Conservation (phyloP, 2,329 filamentous ascomycete species). For the Aspergillus texensis region DNA sequence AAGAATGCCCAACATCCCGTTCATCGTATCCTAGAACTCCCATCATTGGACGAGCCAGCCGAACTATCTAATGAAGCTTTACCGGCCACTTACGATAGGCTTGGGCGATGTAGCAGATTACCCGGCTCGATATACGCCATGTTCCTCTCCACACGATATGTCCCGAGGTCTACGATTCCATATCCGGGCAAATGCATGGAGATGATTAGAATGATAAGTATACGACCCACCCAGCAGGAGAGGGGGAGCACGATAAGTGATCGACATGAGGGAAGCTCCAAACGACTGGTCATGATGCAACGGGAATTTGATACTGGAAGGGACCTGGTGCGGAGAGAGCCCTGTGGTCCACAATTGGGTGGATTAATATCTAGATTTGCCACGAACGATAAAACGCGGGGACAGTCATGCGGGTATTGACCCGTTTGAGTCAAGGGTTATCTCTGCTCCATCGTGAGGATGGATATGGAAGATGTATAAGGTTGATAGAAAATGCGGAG, state of each 20-base stretch:
- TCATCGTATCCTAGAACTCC: not conserved
- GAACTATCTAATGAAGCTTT: conserved; percentile 6
- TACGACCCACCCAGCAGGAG: not conserved
- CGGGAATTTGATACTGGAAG: conserved; percentile 4
- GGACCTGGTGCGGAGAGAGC: not conserved
- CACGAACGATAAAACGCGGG: not conserved
- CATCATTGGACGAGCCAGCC: conserved; percentile 7
- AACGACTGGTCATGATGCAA: conserved; percentile 14
- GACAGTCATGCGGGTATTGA: not conserved
- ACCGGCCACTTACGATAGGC: conserved; percentile 3
- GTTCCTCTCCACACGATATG: not conserved
- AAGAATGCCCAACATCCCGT: not conserved
- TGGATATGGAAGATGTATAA: not conserved
- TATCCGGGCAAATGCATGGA: not conserved
- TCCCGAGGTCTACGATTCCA: not conserved
- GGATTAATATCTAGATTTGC: not conserved
- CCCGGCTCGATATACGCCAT: not conserved
- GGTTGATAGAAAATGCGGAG: conserved; percentile 13
- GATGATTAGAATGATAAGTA: not conserved
- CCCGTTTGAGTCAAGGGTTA: not conserved
- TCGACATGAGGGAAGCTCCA: conserved; percentile 22
- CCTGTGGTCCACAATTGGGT: not conserved
- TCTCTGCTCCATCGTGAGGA: too few species aligned
- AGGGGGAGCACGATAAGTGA: conserved; percentile 9
- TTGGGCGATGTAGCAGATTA: not conserved